Percentiles rank a stretch among this genome's conserved stretches.
Conservation (phyloP, 1,284 basidiomycete genomes). For the Trametes sp. region DNA sequence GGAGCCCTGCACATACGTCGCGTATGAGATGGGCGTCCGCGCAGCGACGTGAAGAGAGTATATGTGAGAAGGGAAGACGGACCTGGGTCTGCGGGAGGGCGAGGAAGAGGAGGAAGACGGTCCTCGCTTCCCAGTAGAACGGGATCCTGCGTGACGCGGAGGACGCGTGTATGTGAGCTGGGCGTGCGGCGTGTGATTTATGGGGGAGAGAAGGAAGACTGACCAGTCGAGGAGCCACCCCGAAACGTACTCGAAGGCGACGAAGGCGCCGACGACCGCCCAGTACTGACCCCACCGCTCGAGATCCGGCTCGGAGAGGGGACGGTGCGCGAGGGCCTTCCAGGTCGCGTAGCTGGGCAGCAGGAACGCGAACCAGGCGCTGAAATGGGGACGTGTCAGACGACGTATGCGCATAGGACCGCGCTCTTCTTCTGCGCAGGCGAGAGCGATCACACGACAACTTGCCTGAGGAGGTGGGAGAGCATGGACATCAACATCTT, state of each 20-base stretch:
- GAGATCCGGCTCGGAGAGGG: constrained; percentile 63
- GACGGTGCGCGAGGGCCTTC: constrained; percentile 69
- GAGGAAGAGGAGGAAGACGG: constrained; percentile 74
- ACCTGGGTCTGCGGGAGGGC: constrained; percentile 80
- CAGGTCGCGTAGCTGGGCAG: constrained; percentile 69
- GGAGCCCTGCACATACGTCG: constrained; percentile 62
- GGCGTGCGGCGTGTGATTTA: constrained; percentile 8
- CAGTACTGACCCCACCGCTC: constrained; percentile 68
- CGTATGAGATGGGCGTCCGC: constrained; percentile 2
- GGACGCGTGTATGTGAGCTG: constrained; percentile 12
- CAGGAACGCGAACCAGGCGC: constrained; percentile 75
- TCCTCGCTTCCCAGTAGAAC: constrained; percentile 81
- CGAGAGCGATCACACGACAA: constrained; percentile 24
- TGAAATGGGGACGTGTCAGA: constrained; percentile 38
- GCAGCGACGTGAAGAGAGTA: neutral
- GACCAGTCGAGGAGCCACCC: constrained; percentile 80
- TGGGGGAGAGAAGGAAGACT: constrained; percentile 36
- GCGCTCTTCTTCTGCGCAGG: neutral
- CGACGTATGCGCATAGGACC: neutral
- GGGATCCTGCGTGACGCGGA: constrained; percentile 71
- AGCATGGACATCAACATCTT: constrained; percentile 56
- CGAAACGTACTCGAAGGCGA: constrained; percentile 72
- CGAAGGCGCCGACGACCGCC: constrained; percentile 68
- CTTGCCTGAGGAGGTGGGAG: constrained; percentile 51
- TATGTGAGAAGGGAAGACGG: constrained; percentile 33